These are phyloP conservation scores for Polychytrium aggregatum DNA, from an alignment of 192 early-diverging fungal genomes.

Conservation along the genomic window DNA sequence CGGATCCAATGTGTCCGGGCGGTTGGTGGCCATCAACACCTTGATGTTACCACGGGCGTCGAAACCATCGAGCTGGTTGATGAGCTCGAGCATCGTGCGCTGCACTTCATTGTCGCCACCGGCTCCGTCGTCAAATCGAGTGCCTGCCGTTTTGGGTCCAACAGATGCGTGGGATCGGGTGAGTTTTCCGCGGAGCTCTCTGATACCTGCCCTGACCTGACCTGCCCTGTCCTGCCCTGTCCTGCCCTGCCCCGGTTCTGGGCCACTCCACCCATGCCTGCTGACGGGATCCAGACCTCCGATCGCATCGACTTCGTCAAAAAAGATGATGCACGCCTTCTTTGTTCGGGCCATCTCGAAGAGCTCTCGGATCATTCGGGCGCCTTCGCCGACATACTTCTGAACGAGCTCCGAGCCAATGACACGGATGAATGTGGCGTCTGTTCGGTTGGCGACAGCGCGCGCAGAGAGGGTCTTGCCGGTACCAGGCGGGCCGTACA, in stretches of 20 bases:
- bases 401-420: slow-evolving; percentile 99
- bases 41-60: slow-evolving; percentile 99
- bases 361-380: slow-evolving; percentile 97
- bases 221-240: no score
- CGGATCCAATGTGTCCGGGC: slow-evolving; percentile 96
- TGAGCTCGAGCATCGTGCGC: slow-evolving; percentile 98
- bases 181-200: no score
- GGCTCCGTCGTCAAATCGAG: slow-evolving; percentile 95
- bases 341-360: slow-evolving; percentile 99
- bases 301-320: slow-evolving; percentile 99
- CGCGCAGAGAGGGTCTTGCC: slow-evolving; percentile 97
- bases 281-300: no score
- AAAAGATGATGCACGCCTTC: slow-evolving; percentile 99
- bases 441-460: slow-evolving; percentile 97
- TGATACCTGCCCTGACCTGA: no score
- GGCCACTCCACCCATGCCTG: no score
- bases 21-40: slow-evolving; percentile 98
- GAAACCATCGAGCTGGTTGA: slow-evolving; percentile 99
- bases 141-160: no score
- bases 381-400: slow-evolving; percentile 98
- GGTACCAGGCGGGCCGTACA: slow-evolving; percentile 86
- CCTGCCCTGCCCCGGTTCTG: no score
- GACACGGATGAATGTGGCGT: slow-evolving; percentile 98
- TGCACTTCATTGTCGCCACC: slow-evolving; percentile 99
- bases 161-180: no score